phyloP scores from a whole-genome alignment of 441 rosid genomes.

The Viola pubescens region DNA sequence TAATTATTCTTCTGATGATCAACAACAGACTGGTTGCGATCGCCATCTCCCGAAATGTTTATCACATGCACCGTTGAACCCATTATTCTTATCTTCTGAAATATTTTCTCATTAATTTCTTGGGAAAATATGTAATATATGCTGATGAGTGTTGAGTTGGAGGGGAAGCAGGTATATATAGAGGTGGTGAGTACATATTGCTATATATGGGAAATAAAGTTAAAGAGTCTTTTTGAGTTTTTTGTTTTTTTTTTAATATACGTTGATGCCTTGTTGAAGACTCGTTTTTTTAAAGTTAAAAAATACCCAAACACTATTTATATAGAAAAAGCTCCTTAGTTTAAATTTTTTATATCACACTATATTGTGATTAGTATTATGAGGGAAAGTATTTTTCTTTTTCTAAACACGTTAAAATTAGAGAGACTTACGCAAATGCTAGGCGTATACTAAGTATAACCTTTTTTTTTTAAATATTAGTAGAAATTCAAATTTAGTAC shows the following conservation, averaged over 20 bases:
- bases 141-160: slow-evolving; percentile 10
- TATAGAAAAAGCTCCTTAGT: no score
- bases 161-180: slow-evolving; percentile 17
- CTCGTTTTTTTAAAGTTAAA: no score
- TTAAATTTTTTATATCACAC: no score
- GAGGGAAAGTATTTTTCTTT: background rate
- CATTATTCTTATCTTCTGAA: slow-evolving; percentile 13
- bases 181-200: background rate
- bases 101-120: background rate
- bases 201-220: background rate
- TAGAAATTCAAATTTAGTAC: no score
- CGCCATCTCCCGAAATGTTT: background rate
- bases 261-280: background rate
- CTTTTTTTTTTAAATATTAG: no score
- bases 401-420: background rate
- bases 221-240: background rate
- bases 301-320: no score
- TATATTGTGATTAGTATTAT: no score
- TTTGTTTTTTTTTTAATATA: background rate
- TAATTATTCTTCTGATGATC: slow-evolving; percentile 12
- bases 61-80: slow-evolving; percentile 29
- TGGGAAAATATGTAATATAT: background rate
- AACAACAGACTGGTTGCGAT: no score
- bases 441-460: no score
- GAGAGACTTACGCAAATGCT: no score